Evolutionary conservation across 2,329 filamentous ascomycete genomes (phyloP).

Genomic region (Botrytis porri): DNA sequence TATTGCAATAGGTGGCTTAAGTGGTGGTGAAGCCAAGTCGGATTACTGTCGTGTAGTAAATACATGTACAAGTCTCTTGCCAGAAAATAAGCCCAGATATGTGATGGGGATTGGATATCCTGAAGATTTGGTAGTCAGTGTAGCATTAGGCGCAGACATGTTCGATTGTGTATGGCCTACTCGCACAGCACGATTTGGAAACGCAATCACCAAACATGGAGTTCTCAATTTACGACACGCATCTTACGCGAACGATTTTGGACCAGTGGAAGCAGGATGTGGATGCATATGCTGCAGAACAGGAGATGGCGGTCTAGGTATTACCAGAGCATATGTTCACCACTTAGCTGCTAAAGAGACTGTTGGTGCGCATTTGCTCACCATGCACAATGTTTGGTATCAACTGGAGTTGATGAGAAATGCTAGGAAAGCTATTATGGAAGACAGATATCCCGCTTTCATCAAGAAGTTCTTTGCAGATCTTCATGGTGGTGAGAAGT

Average conservation of each 20-base stretch:
- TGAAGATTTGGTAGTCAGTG: constrained; percentile 89
- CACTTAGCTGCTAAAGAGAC: constrained; percentile 95
- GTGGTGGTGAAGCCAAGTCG: constrained; percentile 89
- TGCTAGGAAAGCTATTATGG: constrained; percentile 73
- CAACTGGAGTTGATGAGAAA: constrained; percentile 79
- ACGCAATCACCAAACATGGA: constrained; percentile 79
- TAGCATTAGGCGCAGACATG: constrained; percentile 96
- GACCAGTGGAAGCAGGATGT: constrained; percentile 79
- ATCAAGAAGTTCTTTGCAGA: constrained; percentile 73
- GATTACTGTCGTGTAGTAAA: constrained; percentile 89
- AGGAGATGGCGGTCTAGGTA: constrained; percentile 68
- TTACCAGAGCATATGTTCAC: constrained; percentile 86
- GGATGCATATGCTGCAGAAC: constrained; percentile 73
- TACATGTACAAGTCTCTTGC: constrained; percentile 79
- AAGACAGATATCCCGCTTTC: constrained; percentile 76
- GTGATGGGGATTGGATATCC: constrained; percentile 99
- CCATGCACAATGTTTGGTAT: constrained; percentile 95
- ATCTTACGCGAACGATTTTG: constrained; percentile 74
- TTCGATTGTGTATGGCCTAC: constrained; percentile 99
- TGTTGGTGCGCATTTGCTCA: constrained; percentile 77
- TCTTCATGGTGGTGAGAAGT: constrained; percentile 62
- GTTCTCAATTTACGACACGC: constrained; percentile 82
- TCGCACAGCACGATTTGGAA: constrained; percentile 91
- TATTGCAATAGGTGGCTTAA: constrained; percentile 92
- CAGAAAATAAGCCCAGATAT: constrained; percentile 91